phyloP scores from a whole-genome alignment of 768 basidiomycete genomes.

The Boletellus emodensis region DNA sequence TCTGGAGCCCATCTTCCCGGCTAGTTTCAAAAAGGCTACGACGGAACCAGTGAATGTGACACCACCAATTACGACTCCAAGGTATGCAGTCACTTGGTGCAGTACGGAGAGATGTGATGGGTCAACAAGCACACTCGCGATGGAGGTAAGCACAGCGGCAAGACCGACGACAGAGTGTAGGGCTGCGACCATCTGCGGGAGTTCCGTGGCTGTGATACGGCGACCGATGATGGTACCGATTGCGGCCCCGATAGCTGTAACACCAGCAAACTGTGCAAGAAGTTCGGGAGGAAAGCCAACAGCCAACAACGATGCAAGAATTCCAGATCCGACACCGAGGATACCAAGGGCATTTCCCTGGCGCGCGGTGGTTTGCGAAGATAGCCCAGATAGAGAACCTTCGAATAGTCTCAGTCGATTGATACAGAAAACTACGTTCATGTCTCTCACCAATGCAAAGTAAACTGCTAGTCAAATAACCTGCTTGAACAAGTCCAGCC shows the following conservation, averaged over 20 bases:
- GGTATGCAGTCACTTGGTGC: constrained; percentile 80
- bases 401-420: background rate
- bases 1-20: constrained; percentile 74
- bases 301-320: constrained; percentile 74
- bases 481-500: constrained; percentile 83
- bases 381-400: constrained; percentile 78
- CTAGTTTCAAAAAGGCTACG: constrained; percentile 85
- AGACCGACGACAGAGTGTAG: constrained; percentile 88
- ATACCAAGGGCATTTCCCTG: constrained; percentile 89
- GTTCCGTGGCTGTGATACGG: constrained; percentile 81
- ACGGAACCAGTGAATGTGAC: constrained; percentile 89
- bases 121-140: constrained; percentile 75
- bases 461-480: constrained; percentile 81
- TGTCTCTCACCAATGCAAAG: constrained; percentile 66
- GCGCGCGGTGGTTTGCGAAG: constrained; percentile 76
- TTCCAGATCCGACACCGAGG: constrained; percentile 78
- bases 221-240: constrained; percentile 73
- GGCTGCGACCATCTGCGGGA: constrained; percentile 80
- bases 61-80: constrained; percentile 83
- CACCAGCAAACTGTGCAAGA: constrained; percentile 72
- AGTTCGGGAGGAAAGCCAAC: constrained; percentile 78
- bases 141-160: constrained; percentile 83
- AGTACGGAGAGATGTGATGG: constrained; percentile 63
- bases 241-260: constrained; percentile 69
- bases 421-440: background rate